Evolutionary conservation across 2,329 filamentous ascomycete species (phyloP).

Genomic region (Harringtonia lauricola): DNA sequence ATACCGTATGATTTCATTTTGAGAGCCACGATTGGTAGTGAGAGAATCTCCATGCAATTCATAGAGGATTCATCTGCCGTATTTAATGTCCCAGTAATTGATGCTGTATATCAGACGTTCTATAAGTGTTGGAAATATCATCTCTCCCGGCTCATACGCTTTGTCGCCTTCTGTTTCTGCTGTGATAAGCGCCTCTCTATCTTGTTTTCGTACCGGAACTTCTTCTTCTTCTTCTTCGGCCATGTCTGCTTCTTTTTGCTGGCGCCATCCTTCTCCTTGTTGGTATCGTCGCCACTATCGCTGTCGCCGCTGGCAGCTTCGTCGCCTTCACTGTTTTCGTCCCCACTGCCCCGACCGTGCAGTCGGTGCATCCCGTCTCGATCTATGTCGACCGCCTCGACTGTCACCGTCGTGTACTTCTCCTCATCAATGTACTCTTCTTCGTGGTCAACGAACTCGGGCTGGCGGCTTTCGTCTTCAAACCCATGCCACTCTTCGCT

Average conservation of each 20-base stretch:
- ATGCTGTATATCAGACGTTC: not conserved
- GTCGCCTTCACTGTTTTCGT: constrained; percentile 23
- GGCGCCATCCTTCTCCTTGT: constrained; percentile 19
- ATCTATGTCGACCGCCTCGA: constrained; percentile 77
- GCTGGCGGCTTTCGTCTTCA: constrained; percentile 28
- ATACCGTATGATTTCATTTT: constrained; percentile 6
- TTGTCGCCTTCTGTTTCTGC: constrained; percentile 45
- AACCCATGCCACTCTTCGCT: constrained; percentile 54
- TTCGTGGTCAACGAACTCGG: constrained; percentile 59
- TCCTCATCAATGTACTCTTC: constrained; percentile 96
- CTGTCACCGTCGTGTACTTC: constrained; percentile 86
- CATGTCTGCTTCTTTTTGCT: constrained; percentile 35
- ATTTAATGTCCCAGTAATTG: no score
- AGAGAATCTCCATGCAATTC: not conserved
- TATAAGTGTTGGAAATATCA: not conserved
- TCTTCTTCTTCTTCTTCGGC: constrained; percentile 63
- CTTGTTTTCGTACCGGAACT: constrained; percentile 89
- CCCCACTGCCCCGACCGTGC: constrained; percentile 5
- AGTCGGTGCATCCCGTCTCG: constrained; percentile 59
- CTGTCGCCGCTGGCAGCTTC: constrained; percentile 17
- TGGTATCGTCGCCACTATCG: constrained; percentile 21
- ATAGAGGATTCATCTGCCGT: no score
- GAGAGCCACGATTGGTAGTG: not conserved
- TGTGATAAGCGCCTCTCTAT: constrained; percentile 65
- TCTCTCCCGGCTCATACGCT: not conserved